A percentile compares a stretch with the other conserved stretches of the same genome.
These are phyloP conservation scores for Candida schatavii DNA, from an alignment of 805 yeast species.

Conservation along the genomic window DNA sequence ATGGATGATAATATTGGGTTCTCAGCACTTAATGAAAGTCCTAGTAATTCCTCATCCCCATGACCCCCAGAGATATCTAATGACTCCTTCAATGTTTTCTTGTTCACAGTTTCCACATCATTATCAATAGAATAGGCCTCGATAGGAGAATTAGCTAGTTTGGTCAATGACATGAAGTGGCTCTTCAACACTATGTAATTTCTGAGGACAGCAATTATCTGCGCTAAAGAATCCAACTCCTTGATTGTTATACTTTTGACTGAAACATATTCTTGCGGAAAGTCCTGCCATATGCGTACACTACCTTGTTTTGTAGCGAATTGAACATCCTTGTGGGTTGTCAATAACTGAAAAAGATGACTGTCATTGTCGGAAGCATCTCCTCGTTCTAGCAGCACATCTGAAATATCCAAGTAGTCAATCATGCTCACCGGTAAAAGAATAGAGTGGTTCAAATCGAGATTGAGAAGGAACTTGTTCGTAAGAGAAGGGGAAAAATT, in stretches of 20 bases:
- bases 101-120: slow-evolving; percentile 6
- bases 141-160: not conserved
- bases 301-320: slow-evolving; percentile 7
- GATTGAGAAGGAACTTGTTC: not conserved
- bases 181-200: slow-evolving; percentile 29
- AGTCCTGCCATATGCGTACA: slow-evolving; percentile 7
- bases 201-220: slow-evolving; percentile 27
- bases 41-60: slow-evolving; percentile 38
- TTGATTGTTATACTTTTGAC: slow-evolving; percentile 21
- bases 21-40: slow-evolving; percentile 29
- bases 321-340: slow-evolving; percentile 1
- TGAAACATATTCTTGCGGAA: slow-evolving; percentile 19
- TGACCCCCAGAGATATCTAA: slow-evolving; percentile 34
- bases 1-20: slow-evolving; percentile 17
- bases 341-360: slow-evolving; percentile 5
- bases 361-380: slow-evolving; percentile 7
- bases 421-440: not conserved
- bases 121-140: slow-evolving; percentile 9
- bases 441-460: not conserved
- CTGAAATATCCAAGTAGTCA: not conserved
- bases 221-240: slow-evolving; percentile 22
- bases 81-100: slow-evolving; percentile 30
- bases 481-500: not conserved
- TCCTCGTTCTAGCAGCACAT: not conserved
- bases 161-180: slow-evolving; percentile 9